Conservation (phyloP, 2,329 filamentous ascomycete species). For the Phoma sp. region DNA sequence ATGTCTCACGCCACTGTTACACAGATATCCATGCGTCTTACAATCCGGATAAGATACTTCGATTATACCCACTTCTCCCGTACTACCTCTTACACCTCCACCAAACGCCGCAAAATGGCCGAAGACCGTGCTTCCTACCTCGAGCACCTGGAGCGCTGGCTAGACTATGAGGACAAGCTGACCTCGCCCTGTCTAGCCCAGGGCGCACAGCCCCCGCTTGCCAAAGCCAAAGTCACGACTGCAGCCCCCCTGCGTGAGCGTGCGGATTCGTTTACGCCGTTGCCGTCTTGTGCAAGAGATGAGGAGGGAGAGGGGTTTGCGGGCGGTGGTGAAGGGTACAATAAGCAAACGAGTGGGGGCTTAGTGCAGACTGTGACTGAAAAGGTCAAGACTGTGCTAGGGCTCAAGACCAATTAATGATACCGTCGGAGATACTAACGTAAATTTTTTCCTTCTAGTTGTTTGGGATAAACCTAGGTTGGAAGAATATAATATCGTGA, state of each 20-base stretch:
- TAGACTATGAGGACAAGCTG: conserved; percentile 1
- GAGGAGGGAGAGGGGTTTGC: not conserved
- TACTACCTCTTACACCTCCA: not conserved
- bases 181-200: not conserved
- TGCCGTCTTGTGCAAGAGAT: not conserved
- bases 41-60: not conserved
- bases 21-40: not conserved
- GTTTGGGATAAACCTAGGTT: too few relatives aligned
- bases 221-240: not conserved
- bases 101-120: not conserved
- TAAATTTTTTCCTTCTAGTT: too few relatives aligned
- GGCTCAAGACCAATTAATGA: too few relatives aligned
- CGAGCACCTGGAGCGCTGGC: conserved; percentile 1
- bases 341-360: too few relatives aligned
- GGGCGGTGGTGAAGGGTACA: not conserved
- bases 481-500: too few relatives aligned
- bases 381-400: not conserved
- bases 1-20: not conserved
- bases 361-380: not conserved
- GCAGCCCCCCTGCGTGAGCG: not conserved
- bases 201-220: not conserved
- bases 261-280: not conserved
- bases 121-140: not conserved
- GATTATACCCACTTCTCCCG: not conserved
- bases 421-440: too few relatives aligned